Conservation (phyloP, 1,139 yeast genomes). For the Pneumocystis oryctolagi region DNA sequence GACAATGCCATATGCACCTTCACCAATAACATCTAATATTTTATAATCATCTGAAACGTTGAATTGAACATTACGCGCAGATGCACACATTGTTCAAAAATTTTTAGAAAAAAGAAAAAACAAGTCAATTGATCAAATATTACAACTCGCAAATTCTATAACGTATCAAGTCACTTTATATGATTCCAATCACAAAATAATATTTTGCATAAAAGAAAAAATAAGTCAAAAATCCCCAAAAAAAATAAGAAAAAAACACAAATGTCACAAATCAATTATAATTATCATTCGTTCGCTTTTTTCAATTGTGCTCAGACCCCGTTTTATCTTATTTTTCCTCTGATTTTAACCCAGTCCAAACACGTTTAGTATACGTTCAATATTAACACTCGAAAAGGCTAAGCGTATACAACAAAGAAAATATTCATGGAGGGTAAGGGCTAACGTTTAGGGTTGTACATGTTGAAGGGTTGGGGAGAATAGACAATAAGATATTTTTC, state of each 20-base stretch:
- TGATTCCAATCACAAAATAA: not conserved
- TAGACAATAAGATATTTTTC: too few species aligned
- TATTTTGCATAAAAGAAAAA: not conserved
- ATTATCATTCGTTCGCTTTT: not conserved
- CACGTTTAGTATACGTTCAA: not conserved
- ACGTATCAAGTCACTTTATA: too few species aligned
- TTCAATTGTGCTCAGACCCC: not conserved
- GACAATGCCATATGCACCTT: slow-evolving; percentile 97
- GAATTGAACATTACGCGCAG: slow-evolving; percentile 47
- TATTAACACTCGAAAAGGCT: not conserved
- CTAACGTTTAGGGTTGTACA: too few species aligned
- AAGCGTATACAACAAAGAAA: not conserved
- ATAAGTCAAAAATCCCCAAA: not conserved
- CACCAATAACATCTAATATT: slow-evolving; percentile 75
- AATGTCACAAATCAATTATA: too few species aligned
- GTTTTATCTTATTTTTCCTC: too few species aligned
- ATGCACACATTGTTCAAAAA: not conserved
- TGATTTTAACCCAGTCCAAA: not conserved
- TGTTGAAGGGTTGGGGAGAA: too few species aligned
- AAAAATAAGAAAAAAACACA: too few species aligned
- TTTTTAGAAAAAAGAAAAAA: too few species aligned
- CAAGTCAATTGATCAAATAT: too few species aligned
- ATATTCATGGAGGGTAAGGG: too few species aligned
- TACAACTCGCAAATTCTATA: too few species aligned
- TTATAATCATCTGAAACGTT: slow-evolving; percentile 81